These are phyloP conservation scores for Magnolia sinica DNA, from an alignment of 164 flowering plant genomes.

Conservation along the genomic window DNA sequence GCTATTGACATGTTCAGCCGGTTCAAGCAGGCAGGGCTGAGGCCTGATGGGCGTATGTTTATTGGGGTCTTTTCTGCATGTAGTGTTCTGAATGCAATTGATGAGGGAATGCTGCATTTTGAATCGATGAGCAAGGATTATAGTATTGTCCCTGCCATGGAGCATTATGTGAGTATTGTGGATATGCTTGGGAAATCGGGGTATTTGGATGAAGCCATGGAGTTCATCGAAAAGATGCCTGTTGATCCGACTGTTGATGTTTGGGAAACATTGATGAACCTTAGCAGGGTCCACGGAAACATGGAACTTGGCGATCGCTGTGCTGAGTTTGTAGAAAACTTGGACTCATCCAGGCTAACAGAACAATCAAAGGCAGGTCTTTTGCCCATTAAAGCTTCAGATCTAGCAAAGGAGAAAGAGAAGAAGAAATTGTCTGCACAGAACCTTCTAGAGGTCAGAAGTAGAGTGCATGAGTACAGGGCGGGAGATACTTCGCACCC, in stretches of 20 bases:
- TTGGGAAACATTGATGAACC: constrained; percentile 69
- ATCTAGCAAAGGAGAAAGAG: constrained; percentile 42
- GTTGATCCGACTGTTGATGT: constrained; percentile 53
- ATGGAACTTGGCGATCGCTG: constrained; percentile 61
- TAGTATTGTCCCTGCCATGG: constrained; percentile 61
- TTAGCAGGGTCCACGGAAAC: constrained; percentile 58
- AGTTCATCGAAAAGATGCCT: constrained; percentile 68
- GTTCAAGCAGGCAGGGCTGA: constrained; percentile 57
- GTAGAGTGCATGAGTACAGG: constrained; percentile 47
- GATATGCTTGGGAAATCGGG: constrained; percentile 71
- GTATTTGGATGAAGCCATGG: constrained; percentile 64
- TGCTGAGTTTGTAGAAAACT: constrained; percentile 46
- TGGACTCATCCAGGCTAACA: constrained; percentile 53
- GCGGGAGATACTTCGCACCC: constrained; percentile 67
- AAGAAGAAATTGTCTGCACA: constrained; percentile 41
- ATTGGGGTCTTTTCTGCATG: constrained; percentile 64
- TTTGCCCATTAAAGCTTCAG: constrained; percentile 42
- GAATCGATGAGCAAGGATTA: constrained; percentile 56
- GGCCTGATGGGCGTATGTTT: constrained; percentile 65
- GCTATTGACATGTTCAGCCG: constrained; percentile 57
- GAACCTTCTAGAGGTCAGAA: constrained; percentile 29
- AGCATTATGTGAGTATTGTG: constrained; percentile 59
- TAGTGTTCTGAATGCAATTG: constrained; percentile 43
- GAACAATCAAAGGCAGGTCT: constrained; percentile 57
- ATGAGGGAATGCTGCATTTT: constrained; percentile 74